Conservation (phyloP, 441 rosid genomes). For the Jatropha podagrica region DNA sequence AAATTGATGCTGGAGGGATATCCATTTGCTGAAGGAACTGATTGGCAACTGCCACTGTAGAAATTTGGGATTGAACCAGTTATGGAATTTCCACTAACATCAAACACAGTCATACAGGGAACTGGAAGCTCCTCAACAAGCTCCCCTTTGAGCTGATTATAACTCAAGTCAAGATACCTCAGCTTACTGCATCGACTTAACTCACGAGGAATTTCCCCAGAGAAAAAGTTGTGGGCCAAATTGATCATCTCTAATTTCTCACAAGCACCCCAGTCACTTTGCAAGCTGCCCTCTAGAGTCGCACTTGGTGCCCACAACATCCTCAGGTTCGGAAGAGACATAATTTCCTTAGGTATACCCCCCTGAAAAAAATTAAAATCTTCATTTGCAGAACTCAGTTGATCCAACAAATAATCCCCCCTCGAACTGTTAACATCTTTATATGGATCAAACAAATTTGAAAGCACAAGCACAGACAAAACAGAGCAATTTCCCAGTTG, state of each 20-base stretch:
- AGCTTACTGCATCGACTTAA: constrained; percentile 44
- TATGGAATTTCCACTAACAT: constrained; percentile 46
- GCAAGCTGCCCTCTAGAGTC: constrained; percentile 45
- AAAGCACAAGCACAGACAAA: constrained; percentile 56
- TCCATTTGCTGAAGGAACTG: constrained; percentile 19
- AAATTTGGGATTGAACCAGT: constrained; percentile 54
- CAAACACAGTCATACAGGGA: constrained; percentile 59
- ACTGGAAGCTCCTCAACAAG: constrained; percentile 45
- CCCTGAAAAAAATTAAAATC: constrained; percentile 61
- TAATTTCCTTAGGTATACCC: constrained; percentile 38
- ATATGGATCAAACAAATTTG: constrained; percentile 40
- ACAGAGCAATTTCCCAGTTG: constrained; percentile 55
- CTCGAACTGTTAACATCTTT: constrained; percentile 24
- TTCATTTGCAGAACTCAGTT: constrained; percentile 29
- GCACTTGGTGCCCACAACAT: constrained; percentile 62
- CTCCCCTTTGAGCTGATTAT: constrained; percentile 44
- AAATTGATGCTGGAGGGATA: constrained; percentile 21
- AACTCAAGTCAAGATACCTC: constrained; percentile 48
- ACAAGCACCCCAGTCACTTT: constrained; percentile 47
- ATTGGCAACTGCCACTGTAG: constrained; percentile 29
- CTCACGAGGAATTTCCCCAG: constrained; percentile 37
- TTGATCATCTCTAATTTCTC: constrained; percentile 51
- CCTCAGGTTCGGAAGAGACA: constrained; percentile 44
- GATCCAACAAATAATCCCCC: constrained; percentile 27
- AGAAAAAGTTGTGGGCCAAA: constrained; percentile 49